Evolutionary conservation across 768 basidiomycete species (phyloP).

Genomic region (Amanita molliuscula): DNA sequence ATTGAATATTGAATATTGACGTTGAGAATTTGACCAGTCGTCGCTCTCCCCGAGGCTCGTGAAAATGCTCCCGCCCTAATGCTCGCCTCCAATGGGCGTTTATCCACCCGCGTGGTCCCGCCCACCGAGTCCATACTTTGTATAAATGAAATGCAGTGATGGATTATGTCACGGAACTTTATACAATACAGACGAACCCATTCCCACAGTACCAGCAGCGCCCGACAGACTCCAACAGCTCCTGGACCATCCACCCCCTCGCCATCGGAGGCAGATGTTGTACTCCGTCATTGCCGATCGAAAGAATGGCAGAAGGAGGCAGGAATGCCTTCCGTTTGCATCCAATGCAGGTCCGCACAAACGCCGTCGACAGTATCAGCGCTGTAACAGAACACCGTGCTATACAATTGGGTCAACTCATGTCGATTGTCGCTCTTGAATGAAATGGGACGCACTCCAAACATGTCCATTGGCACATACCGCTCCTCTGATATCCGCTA

Average conservation of each 20-base stretch:
- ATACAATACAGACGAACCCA: constrained; percentile 32
- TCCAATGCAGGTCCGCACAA: constrained; percentile 71
- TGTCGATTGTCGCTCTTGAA: no score
- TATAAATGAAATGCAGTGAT: no score
- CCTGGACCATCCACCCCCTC: constrained; percentile 54
- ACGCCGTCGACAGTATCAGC: constrained; percentile 68
- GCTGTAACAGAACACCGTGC: constrained; percentile 77
- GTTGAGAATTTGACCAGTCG: constrained; percentile 94
- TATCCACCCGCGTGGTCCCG: constrained; percentile 90
- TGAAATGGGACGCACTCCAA: constrained; percentile 48
- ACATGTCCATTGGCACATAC: constrained; percentile 62
- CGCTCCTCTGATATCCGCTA: constrained; percentile 50
- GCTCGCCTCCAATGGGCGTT: constrained; percentile 91
- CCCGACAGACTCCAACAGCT: constrained; percentile 53
- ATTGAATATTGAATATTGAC: no score
- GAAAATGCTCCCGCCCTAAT: constrained; percentile 96
- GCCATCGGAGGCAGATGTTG: constrained; percentile 32
- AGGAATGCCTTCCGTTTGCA: constrained; percentile 75
- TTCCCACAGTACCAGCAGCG: constrained; percentile 67
- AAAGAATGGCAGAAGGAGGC: constrained; percentile 32
- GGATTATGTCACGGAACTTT: background rate
- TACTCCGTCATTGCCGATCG: constrained; percentile 20
- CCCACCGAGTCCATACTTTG: constrained; percentile 97
- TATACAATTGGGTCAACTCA: constrained; percentile 19
- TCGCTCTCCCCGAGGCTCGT: constrained; percentile 90